phyloP scores from a whole-genome alignment of 176 grass and related monocot species.

The Carex cristatella region DNA sequence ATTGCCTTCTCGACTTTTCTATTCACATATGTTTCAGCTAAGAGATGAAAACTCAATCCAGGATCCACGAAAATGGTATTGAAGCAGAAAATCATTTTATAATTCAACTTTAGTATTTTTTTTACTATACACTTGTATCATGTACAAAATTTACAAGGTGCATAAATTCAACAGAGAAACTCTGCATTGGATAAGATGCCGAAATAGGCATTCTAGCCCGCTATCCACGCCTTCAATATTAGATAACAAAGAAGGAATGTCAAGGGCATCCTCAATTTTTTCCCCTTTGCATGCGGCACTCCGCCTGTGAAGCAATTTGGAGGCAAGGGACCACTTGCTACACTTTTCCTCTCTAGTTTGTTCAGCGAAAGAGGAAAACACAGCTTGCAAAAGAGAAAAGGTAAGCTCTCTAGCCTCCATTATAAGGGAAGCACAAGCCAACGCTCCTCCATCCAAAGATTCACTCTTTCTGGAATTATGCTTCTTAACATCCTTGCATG shows the following conservation, averaged over 20 bases:
- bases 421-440: not conserved
- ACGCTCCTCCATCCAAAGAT: conserved; percentile 11
- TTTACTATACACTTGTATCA: not conserved
- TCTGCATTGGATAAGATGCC: conserved; percentile 17
- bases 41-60: too few relatives aligned
- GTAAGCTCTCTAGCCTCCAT: conserved; percentile 3
- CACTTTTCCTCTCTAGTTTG: not conserved
- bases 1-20: not conserved
- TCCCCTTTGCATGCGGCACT: not conserved
- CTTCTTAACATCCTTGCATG: conserved; percentile 43
- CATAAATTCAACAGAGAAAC: conserved; percentile 8
- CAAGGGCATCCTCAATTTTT: not conserved
- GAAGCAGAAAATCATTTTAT: not conserved
- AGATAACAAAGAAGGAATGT: not conserved
- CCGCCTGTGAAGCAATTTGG: not conserved
- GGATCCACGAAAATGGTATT: not conserved
- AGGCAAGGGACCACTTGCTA: not conserved
- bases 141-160: not conserved
- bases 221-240: not conserved
- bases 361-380: not conserved
- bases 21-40: not conserved
- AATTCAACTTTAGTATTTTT: not conserved
- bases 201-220: conserved; percentile 12
- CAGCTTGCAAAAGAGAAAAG: not conserved
- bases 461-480: conserved; percentile 22